phyloP scores from a whole-genome alignment of 129 eudicot species.

The Centella asiatica region DNA sequence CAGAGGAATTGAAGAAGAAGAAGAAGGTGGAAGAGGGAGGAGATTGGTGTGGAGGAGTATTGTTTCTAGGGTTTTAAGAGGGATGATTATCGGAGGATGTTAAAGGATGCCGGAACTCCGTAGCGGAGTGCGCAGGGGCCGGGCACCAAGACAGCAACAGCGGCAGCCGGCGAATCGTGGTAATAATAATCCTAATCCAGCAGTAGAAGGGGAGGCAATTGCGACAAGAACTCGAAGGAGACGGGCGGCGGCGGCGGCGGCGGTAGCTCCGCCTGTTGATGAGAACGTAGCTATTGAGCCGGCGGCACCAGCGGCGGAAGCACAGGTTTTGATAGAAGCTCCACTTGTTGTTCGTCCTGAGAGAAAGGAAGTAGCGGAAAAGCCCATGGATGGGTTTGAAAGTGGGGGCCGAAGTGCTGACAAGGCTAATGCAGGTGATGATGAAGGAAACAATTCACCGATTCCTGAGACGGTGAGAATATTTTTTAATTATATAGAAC shows the following conservation, averaged over 20 bases:
- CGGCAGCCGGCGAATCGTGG: background rate
- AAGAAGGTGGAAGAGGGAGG: background rate
- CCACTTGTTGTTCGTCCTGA: background rate
- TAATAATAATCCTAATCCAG: background rate
- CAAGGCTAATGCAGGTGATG: constrained; percentile 37
- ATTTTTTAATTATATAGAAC: background rate
- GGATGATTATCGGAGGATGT: constrained; percentile 29
- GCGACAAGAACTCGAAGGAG: constrained; percentile 19
- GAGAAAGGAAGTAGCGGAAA: constrained; percentile 18
- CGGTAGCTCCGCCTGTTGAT: constrained; percentile 13
- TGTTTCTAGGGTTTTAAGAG: constrained; percentile 3
- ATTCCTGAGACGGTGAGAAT: constrained; percentile 66
- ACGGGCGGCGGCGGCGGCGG: constrained; percentile 19
- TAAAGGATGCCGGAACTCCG: constrained; percentile 56
- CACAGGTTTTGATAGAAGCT: background rate
- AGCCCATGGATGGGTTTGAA: constrained; percentile 49
- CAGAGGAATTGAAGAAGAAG: background rate
- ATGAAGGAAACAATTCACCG: constrained; percentile 53
- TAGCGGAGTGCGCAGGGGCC: constrained; percentile 47
- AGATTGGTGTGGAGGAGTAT: background rate
- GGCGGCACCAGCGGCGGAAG: constrained; percentile 12
- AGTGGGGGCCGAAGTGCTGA: constrained; percentile 51
- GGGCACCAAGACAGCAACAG: constrained; percentile 13
- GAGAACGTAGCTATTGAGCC: constrained; percentile 14
- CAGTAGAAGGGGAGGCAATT: constrained; percentile 11